phyloP scores from a whole-genome alignment of 1,284 basidiomycete species.

The Ustilago esculenta region DNA sequence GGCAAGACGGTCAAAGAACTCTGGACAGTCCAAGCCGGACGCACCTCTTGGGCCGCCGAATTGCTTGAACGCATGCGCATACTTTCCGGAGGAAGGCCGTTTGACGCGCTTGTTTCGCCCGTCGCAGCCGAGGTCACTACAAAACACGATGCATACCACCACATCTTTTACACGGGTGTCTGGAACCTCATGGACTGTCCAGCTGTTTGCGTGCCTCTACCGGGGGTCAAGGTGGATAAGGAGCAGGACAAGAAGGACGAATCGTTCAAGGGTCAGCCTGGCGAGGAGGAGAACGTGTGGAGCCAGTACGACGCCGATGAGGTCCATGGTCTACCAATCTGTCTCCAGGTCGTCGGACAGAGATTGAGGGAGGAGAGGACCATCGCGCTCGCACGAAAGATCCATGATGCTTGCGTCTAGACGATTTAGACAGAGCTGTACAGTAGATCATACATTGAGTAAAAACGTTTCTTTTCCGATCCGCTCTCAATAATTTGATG shows the following conservation, averaged over 20 bases:
- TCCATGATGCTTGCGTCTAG: slow-evolving; percentile 26
- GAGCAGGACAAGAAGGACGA: slow-evolving; percentile 6
- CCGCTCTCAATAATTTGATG: too few relatives aligned
- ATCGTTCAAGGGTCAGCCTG: slow-evolving; percentile 6
- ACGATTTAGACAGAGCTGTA: background rate
- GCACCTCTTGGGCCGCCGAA: slow-evolving; percentile 36
- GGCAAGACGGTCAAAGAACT: slow-evolving; percentile 27
- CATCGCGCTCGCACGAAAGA: slow-evolving; percentile 35
- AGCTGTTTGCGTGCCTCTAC: slow-evolving; percentile 30
- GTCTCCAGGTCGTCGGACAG: slow-evolving; percentile 42
- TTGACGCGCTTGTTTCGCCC: slow-evolving; percentile 45
- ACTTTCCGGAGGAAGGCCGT: slow-evolving; percentile 12
- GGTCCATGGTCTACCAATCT: slow-evolving; percentile 33
- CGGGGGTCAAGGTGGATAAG: slow-evolving; percentile 21
- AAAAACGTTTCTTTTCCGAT: too few relatives aligned
- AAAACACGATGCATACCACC: slow-evolving; percentile 38
- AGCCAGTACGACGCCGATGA: slow-evolving; percentile 40
- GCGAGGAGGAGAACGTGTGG: slow-evolving; percentile 35
- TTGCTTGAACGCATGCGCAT: slow-evolving; percentile 27
- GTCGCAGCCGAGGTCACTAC: slow-evolving; percentile 40
- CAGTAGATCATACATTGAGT: too few relatives aligned
- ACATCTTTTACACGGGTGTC: slow-evolving; percentile 49
- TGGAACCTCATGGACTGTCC: slow-evolving; percentile 57
- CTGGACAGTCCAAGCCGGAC: slow-evolving; percentile 43
- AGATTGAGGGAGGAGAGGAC: slow-evolving; percentile 41